A percentile compares a stretch with the other conserved stretches of the same genome.
These are phyloP conservation scores for Colletotrichum brevisporum DNA, from an alignment of 2,329 filamentous ascomycete species.

Conservation along the genomic window DNA sequence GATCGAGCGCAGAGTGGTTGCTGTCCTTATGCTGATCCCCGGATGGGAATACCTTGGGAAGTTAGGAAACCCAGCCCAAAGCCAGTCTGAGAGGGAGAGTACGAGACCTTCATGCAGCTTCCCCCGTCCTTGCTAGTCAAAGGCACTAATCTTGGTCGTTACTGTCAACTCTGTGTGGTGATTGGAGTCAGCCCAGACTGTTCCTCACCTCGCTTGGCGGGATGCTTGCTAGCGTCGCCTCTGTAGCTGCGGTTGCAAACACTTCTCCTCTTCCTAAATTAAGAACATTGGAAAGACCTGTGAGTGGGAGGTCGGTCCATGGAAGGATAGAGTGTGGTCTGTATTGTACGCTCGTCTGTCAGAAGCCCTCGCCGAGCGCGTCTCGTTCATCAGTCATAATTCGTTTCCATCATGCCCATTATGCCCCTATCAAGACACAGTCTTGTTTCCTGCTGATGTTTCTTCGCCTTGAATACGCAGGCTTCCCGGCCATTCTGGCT, in stretches of 20 bases:
- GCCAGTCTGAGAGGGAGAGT: no score
- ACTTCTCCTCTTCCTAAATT: background rate
- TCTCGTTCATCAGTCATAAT: background rate
- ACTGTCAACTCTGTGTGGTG: no score
- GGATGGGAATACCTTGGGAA: background rate
- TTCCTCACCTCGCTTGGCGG: constrained; percentile 5
- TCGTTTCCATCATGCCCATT: background rate
- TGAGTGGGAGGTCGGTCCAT: no score
- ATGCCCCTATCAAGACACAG: background rate
- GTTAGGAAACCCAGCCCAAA: background rate
- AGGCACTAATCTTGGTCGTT: background rate
- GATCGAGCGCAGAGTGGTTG: no score
- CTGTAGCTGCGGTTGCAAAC: background rate
- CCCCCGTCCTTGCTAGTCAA: background rate
- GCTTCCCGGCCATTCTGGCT: no score
- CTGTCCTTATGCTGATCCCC: background rate
- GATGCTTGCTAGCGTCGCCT: constrained; percentile 5
- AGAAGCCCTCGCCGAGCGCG: background rate
- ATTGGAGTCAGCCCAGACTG: background rate
- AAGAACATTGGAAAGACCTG: no score
- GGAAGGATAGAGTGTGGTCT: constrained; percentile 1
- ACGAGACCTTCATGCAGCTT: background rate
- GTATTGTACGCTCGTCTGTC: background rate
- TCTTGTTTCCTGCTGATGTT: no score
- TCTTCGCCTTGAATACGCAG: no score